Conservation (phyloP, 2,329 filamentous ascomycete genomes). For the Escovopsis sp. region DNA sequence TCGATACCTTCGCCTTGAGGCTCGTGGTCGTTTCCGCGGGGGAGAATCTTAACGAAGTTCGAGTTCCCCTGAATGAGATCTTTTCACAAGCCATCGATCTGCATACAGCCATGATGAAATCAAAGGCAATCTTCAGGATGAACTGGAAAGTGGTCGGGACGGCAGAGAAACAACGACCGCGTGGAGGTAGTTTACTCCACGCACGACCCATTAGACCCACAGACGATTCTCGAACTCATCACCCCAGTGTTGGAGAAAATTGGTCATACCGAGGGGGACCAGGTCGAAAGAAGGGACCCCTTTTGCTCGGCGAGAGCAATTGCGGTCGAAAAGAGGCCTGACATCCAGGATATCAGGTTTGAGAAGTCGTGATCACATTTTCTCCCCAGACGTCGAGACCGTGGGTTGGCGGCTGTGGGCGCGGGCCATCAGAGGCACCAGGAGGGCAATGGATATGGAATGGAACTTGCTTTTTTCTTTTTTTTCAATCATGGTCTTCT, state of each 20-base stretch:
- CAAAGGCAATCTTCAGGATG: constrained; percentile 3
- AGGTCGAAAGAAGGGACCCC: constrained; percentile 1
- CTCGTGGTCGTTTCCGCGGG: neutral
- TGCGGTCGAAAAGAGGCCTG: neutral
- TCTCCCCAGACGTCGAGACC: too few relatives aligned
- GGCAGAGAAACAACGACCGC: neutral
- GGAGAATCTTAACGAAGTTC: neutral
- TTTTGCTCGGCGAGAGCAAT: constrained; percentile 3
- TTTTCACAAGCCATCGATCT: neutral
- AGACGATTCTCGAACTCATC: neutral
- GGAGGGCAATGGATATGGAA: neutral
- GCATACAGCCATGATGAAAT: constrained; percentile 1
- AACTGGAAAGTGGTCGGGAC: neutral
- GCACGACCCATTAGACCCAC: neutral
- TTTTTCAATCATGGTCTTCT: constrained; percentile 54
- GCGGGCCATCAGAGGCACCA: neutral
- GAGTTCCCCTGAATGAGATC: neutral
- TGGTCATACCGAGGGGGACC: constrained; percentile 7
- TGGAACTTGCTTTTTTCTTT: neutral
- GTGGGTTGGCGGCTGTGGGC: too few relatives aligned
- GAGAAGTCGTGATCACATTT: too few relatives aligned
- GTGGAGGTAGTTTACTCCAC: neutral
- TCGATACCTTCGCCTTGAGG: neutral
- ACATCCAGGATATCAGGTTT: neutral
- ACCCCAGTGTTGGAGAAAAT: constrained; percentile 5